Base-by-base conservation (phyloP, 2,329 filamentous ascomycete genomes). In the Spiromastix sp. region DNA sequence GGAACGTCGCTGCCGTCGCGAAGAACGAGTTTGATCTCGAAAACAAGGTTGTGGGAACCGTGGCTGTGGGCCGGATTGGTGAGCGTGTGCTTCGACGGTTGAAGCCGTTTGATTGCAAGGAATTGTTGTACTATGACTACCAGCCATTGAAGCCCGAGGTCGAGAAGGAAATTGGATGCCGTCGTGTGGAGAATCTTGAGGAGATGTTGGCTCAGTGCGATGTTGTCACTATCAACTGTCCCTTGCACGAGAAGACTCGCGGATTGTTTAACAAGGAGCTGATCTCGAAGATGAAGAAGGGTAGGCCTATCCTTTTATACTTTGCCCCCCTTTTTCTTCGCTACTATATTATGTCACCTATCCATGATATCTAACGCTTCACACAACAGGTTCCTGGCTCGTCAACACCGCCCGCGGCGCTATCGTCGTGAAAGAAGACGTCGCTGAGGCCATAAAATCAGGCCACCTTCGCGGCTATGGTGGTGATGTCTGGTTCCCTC, bases 1-100 rank as follows among this genome's bases (percentile, higher is more conserved):
- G 91, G 91, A 74, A 98, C 59, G 91, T 98, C 34, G 91, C 91
- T 42, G 87, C 75, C 36, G 89, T 87, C 17, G 91, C 91, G 60
- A 96, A 96, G 81, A 87, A 94, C 69, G 89, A 96, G 72, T 98
- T 80, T 63, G 91, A 98, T 57, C 80, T 98, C 38, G 91, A 96
- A 76, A 72, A 74, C 72, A 98, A 98, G 79, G 84, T 93, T 32
- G 91, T 98, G 51, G 91, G 91, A 55, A 98, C 91, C 58, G 91
- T 98, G 40, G 91, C 84, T 55, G 87, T 96, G 44, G 91, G 91
- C 62, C 85, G 91, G 61, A 98, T 98, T 54, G 91, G 91, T 55
- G 87, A 96, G 79, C 87, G 91, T 67, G 91, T 98, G 40, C 78
- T 98, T 51, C 83, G 89, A 64, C 80, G 91, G 48, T 81, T 98